Evolutionary conservation across 139 green algal species (phyloP).

Genomic region (Trebouxia sp.): DNA sequence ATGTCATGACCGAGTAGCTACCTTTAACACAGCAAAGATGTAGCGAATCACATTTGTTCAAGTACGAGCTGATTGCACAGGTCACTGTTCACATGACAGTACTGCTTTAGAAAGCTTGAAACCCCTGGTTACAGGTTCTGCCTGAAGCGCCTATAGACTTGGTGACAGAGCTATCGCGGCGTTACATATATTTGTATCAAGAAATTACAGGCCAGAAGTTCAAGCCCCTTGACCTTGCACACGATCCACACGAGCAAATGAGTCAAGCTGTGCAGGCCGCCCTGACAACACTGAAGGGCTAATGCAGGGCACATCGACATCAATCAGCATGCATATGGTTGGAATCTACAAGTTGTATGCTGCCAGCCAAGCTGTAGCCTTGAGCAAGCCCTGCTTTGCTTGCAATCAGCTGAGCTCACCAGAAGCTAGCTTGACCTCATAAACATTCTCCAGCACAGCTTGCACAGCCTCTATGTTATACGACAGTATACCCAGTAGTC

Average conservation of each 20-base stretch:
- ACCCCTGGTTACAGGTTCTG: slow-evolving; percentile 55
- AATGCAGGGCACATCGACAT: too few relatives aligned
- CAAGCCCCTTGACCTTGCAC: slow-evolving; percentile 27
- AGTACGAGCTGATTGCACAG: background rate
- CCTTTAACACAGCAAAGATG: background rate
- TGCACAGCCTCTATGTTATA: too few relatives aligned
- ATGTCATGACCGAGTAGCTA: background rate
- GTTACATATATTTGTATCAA: slow-evolving; percentile 96
- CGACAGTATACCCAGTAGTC: too few relatives aligned
- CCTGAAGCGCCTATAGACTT: slow-evolving; percentile 88
- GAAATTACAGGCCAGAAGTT: slow-evolving; percentile 91
- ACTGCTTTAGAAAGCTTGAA: background rate
- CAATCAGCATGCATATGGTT: too few relatives aligned
- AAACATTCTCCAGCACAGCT: too few relatives aligned
- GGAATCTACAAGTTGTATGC: too few relatives aligned
- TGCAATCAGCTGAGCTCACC: too few relatives aligned
- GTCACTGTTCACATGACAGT: background rate
- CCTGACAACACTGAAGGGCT: too few relatives aligned
- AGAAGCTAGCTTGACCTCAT: too few relatives aligned
- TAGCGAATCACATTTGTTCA: background rate
- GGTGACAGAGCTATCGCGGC: slow-evolving; percentile 83
- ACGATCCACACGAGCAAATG: background rate
- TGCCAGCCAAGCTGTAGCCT: too few relatives aligned
- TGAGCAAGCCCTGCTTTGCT: too few relatives aligned
- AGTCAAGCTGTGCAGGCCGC: background rate